These are phyloP conservation scores for Diaporthe nobilis DNA, from an alignment of 2,329 filamentous ascomycete genomes.

Conservation along the genomic window DNA sequence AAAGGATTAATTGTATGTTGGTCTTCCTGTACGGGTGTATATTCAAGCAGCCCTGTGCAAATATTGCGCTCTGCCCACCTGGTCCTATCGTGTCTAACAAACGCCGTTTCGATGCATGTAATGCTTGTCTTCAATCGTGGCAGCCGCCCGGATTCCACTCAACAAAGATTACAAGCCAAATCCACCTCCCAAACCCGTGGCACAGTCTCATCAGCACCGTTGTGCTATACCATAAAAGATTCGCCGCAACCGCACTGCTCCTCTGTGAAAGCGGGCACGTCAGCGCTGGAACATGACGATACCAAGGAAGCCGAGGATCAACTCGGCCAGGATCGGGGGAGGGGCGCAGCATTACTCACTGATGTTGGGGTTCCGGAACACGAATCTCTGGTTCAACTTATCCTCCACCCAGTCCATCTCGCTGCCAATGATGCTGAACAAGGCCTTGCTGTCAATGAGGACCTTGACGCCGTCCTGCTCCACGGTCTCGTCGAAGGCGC, in stretches of 20 bases:
- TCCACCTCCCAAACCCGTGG: neutral
- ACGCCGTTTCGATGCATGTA: conserved; percentile 36
- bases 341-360: conserved; percentile 73
- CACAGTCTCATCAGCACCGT: neutral
- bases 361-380: conserved; percentile 98
- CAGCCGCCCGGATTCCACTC: neutral
- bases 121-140: neutral
- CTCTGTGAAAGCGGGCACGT: conserved; percentile 67
- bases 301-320: neutral
- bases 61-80: neutral
- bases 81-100: conserved; percentile 4
- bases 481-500: conserved; percentile 89
- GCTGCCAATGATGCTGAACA: conserved; percentile 98
- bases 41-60: neutral
- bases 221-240: conserved; percentile 84
- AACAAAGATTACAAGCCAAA: neutral
- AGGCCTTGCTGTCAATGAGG: conserved; percentile 94
- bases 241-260: conserved; percentile 97
- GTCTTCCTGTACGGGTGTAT: neutral
- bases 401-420: conserved; percentile 99
- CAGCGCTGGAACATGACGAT: neutral
- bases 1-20: neutral
- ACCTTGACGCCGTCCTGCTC: conserved; percentile 98
- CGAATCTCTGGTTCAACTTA: conserved; percentile 90
- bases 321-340: neutral